phyloP scores from a whole-genome alignment of 345 rosid species.

The Pseudoturritis turrita region DNA sequence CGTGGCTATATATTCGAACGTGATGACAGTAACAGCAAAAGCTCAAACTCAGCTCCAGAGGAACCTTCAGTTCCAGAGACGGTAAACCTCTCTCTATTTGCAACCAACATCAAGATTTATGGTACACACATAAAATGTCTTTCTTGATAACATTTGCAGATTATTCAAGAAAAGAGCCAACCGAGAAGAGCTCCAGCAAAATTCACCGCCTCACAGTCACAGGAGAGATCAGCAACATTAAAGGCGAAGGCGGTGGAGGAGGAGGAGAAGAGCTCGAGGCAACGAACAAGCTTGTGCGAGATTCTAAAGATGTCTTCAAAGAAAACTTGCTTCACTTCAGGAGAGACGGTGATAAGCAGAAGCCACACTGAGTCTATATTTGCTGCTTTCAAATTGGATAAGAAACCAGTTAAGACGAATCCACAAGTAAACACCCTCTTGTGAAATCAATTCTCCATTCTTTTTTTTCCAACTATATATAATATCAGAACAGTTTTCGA shows the following conservation, averaged over 20 bases:
- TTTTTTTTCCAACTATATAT: not conserved
- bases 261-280: slow-evolving; percentile 35
- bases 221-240: slow-evolving; percentile 28
- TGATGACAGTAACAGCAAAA: slow-evolving; percentile 58
- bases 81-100: slow-evolving; percentile 40
- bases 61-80: slow-evolving; percentile 45
- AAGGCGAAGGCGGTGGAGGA: slow-evolving; percentile 27
- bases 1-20: slow-evolving; percentile 84
- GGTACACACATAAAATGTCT: not conserved
- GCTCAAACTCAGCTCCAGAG: slow-evolving; percentile 44
- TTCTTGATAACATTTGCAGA: slow-evolving; percentile 32
- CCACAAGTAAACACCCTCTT: slow-evolving; percentile 11
- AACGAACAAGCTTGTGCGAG: slow-evolving; percentile 52
- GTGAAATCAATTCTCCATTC: not conserved
- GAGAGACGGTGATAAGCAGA: slow-evolving; percentile 35
- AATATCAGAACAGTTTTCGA: not conserved
- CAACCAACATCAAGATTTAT: not conserved
- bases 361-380: slow-evolving; percentile 60
- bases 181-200: slow-evolving; percentile 53
- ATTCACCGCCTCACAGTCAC: slow-evolving; percentile 52
- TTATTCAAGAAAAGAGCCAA: slow-evolving; percentile 41
- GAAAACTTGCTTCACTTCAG: slow-evolving; percentile 34
- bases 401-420: slow-evolving; percentile 32
- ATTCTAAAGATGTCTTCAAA: slow-evolving; percentile 57
- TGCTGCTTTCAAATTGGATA: slow-evolving; percentile 75